Evolutionary conservation across 2,329 filamentous ascomycete genomes (phyloP).

Genomic region (Colletotrichum magnum): DNA sequence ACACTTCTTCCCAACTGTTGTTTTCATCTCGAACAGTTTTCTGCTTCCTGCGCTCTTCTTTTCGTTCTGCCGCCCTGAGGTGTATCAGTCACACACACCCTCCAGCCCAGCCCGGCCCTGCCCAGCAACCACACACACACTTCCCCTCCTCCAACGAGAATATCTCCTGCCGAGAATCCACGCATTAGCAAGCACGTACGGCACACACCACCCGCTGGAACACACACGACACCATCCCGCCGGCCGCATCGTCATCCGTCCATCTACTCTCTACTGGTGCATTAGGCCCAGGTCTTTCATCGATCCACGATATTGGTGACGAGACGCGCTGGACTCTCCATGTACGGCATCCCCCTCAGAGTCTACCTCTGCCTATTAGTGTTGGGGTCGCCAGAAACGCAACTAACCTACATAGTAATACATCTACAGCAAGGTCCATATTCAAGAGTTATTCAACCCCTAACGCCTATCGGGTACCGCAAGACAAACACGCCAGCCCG

Average conservation of each 20-base stretch:
- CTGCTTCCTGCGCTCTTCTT: neutral
- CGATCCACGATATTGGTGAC: too few species aligned
- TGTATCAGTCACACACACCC: conserved; percentile 7
- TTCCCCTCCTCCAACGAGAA: neutral
- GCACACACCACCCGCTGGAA: neutral
- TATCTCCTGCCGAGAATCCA: conserved; percentile 21
- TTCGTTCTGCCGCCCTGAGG: conserved; percentile 3
- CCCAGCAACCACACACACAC: neutral
- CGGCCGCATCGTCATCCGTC: too few species aligned
- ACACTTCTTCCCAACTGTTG: neutral
- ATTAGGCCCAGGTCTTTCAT: too few species aligned
- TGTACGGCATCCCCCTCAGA: too few species aligned
- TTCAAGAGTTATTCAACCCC: too few species aligned
- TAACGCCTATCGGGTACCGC: neutral
- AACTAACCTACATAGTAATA: too few species aligned
- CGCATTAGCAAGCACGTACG: neutral
- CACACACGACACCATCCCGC: neutral
- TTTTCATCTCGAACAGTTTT: conserved; percentile 7
- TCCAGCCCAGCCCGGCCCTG: neutral
- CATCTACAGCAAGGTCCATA: too few species aligned
- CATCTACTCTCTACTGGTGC: too few species aligned
- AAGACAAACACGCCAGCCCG: neutral
- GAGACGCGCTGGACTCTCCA: too few species aligned
- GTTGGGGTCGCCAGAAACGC: too few species aligned
- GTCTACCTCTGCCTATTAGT: too few species aligned